phyloP scores from a whole-genome alignment of 73 alveolate genomes.

The Paramecium bursaria region DNA sequence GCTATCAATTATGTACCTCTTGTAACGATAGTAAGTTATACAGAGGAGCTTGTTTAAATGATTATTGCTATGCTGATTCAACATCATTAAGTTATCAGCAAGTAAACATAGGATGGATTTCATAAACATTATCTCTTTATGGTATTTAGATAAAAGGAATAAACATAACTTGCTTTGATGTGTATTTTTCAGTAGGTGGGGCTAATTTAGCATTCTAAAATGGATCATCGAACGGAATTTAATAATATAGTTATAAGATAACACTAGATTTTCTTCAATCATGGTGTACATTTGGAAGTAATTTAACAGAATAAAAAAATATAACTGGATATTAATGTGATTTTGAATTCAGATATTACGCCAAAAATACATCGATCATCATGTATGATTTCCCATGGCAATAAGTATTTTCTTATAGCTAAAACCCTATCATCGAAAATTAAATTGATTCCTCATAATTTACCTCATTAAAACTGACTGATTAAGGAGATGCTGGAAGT shows the following conservation, averaged over 20 bases:
- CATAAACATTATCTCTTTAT: neutral
- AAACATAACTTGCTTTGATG: conserved; percentile 1
- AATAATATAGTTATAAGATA: conserved; percentile 21
- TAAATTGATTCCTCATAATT: too few species aligned
- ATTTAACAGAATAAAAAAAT: neutral
- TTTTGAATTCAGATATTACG: neutral
- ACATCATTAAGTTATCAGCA: neutral
- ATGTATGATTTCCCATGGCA: conserved; percentile 2
- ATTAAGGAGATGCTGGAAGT: neutral
- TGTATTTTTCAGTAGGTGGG: neutral
- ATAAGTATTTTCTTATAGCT: conserved; percentile 10
- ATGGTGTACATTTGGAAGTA: neutral
- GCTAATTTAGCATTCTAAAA: neutral
- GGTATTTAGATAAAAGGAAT: neutral
- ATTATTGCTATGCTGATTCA: conserved; percentile 26
- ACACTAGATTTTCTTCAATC: neutral
- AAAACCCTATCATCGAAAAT: neutral
- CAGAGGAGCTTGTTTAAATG: conserved; percentile 5
- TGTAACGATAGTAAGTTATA: conserved; percentile 9
- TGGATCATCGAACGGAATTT: neutral
- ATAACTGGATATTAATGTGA: conserved; percentile 20
- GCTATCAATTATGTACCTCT: conserved; percentile 16
- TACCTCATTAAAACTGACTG: neutral
- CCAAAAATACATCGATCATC: neutral
- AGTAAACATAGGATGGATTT: conserved; percentile 15